A percentile compares a stretch with the other conserved stretches of the same genome.
Conservation (phyloP, 495 filamentous ascomycete genomes). For the Trichoderma parareesei region DNA sequence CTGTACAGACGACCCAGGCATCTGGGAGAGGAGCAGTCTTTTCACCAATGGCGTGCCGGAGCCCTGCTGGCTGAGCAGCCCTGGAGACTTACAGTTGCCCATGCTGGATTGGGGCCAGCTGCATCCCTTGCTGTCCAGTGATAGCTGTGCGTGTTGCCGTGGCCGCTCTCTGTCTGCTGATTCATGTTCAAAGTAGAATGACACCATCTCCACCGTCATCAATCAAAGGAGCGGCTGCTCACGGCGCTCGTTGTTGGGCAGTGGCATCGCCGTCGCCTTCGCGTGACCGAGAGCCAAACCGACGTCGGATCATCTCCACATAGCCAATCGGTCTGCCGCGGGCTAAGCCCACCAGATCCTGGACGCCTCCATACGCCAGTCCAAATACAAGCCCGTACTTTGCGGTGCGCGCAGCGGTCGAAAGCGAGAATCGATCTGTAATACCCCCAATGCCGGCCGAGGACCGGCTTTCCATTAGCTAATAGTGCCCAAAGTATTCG, state of each 20-base stretch:
- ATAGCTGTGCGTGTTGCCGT: too few species aligned
- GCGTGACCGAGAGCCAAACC: slow-evolving; percentile 13
- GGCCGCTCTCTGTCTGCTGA: neutral
- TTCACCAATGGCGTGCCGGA: too few species aligned
- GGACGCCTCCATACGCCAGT: slow-evolving; percentile 68
- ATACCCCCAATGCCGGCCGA: neutral
- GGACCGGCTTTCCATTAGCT: slow-evolving; percentile 9
- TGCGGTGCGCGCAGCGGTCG: slow-evolving; percentile 75
- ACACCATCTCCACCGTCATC: neutral
- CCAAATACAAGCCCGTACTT: slow-evolving; percentile 71
- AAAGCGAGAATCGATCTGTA: slow-evolving; percentile 70
- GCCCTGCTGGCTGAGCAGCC: too few species aligned
- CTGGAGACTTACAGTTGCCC: too few species aligned
- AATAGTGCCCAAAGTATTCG: neutral
- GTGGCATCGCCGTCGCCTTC: neutral
- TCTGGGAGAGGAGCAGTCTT: too few species aligned
- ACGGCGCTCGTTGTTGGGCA: neutral
- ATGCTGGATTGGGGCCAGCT: too few species aligned
- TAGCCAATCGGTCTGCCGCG: slow-evolving; percentile 66
- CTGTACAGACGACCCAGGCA: too few species aligned
- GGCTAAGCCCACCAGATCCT: slow-evolving; percentile 48
- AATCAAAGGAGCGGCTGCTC: slow-evolving; percentile 3
- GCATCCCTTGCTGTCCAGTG: too few species aligned
- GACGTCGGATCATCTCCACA: slow-evolving; percentile 52
- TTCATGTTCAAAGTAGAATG: neutral